Base-by-base conservation (phyloP, 2,329 filamentous ascomycete genomes). In the Talaromyces sp. region DNA sequence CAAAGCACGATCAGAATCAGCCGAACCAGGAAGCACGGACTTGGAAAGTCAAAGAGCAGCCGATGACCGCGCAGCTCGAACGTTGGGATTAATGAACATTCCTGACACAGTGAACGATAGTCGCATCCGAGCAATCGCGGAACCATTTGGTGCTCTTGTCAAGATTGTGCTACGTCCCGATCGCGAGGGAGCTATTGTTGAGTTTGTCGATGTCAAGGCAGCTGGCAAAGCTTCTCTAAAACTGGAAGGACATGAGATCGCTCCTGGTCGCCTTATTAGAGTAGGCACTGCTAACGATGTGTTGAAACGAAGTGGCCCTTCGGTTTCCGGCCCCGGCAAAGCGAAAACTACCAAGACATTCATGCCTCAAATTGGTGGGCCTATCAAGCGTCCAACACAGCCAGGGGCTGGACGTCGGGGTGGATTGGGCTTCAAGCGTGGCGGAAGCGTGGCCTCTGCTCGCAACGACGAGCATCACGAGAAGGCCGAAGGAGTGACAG, bases 91-190 rank as follows among this genome's bases (percentile, higher is more conserved):
- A 33, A 86, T 97, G 78, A 90, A 93, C 67, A 82, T 99, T 1
- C 92, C 95, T 0, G 95, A 98, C 73, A 98, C 93, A 0, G 87
- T 98, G 72, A 97, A 96, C 69, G 92, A 96, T 72, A 87, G 90
- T 1, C 91, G 93, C 35, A 87, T 99, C 63, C 87, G 87, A 52
- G 84, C 88, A 0, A 81, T 96, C 2, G 87, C 90, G 9, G 89
- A 92, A 70, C 84, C 87, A 1, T 84, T 88, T 52, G 93, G 92
- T 0, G 77, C 83, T 1, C 83, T 97, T 27, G 83, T 88, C 68
- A 94, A 93, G 75, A 83, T 98, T 3, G 83, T 90, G 13, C 83
- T 97, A 11, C 88, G 92, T 54, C 92, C 93, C 1, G 87, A 92
- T 66, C 91, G 96, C 67, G 88, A 89, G 65, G 93, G 93, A 13